These are phyloP conservation scores for Bondarzewia mesenterica DNA, from an alignment of 1,284 basidiomycete genomes.

Conservation along the genomic window DNA sequence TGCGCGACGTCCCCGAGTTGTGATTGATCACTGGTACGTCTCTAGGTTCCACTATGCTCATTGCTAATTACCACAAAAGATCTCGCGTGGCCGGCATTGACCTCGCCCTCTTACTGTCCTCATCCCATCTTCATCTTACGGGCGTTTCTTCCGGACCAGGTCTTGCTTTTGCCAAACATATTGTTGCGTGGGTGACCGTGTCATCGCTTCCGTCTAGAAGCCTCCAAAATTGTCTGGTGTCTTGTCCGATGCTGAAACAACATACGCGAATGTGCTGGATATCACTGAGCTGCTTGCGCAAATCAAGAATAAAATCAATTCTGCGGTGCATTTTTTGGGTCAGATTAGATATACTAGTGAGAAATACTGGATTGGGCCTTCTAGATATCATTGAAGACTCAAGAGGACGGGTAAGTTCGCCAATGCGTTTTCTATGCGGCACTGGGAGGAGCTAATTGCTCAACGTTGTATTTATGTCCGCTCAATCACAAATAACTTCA, in stretches of 20 bases:
- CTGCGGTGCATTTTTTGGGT: constrained; percentile 37
- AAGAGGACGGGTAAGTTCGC: not conserved
- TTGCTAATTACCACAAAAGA: too few relatives aligned
- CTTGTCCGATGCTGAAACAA: not conserved
- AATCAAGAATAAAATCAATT: constrained; percentile 29
- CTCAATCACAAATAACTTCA: too few relatives aligned
- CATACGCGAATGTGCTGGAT: constrained; percentile 25
- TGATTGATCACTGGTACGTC: too few relatives aligned
- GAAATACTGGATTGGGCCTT: not conserved
- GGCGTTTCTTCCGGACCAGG: constrained; percentile 27
- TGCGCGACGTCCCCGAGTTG: too few relatives aligned
- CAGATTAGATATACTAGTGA: constrained; percentile 52
- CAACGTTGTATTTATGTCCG: too few relatives aligned
- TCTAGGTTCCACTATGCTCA: too few relatives aligned
- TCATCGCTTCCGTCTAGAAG: constrained; percentile 33
- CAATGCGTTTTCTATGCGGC: too few relatives aligned
- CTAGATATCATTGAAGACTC: not conserved
- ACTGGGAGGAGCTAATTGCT: too few relatives aligned
- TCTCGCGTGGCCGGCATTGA: too few relatives aligned
- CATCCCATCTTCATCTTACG: too few relatives aligned
- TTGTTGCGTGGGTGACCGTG: constrained; percentile 23
- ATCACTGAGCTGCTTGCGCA: constrained; percentile 23
- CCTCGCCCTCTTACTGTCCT: too few relatives aligned
- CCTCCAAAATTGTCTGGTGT: constrained; percentile 18
- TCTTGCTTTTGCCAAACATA: constrained; percentile 21